Conservation (phyloP, 352 stramenopile species). For the Phytophthora quininea region DNA sequence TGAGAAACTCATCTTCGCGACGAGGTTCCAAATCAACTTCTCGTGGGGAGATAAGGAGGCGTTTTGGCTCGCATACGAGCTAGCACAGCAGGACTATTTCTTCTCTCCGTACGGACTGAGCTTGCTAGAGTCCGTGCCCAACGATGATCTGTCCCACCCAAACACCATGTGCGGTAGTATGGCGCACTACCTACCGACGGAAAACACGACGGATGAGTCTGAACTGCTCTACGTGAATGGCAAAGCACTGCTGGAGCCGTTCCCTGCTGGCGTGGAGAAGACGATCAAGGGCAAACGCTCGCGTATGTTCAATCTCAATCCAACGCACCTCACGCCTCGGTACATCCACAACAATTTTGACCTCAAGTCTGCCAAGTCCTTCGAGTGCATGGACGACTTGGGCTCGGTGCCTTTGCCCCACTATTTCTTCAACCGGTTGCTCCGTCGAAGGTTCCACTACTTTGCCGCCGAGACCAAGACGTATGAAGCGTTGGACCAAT, state of each 20-base stretch:
- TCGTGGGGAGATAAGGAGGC: constrained; percentile 62
- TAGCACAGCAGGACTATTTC: constrained; percentile 57
- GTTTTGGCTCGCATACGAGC: constrained; percentile 60
- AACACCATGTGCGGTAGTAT: constrained; percentile 51
- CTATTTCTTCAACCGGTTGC: constrained; percentile 45
- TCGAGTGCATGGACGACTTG: constrained; percentile 57
- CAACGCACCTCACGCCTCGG: constrained; percentile 42
- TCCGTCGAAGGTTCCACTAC: constrained; percentile 51
- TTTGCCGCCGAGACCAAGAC: constrained; percentile 50
- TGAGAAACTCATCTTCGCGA: constrained; percentile 50
- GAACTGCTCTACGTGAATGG: constrained; percentile 42
- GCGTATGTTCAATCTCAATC: constrained; percentile 50
- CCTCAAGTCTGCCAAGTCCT: constrained; percentile 28
- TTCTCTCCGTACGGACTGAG: constrained; percentile 56
- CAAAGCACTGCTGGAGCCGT: constrained; percentile 43
- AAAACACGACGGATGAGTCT: constrained; percentile 19
- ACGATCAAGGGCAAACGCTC: constrained; percentile 38
- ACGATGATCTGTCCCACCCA: constrained; percentile 37
- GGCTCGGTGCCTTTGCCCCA: constrained; percentile 36
- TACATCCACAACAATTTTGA: constrained; percentile 35
- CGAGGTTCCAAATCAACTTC: constrained; percentile 48
- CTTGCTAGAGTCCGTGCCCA: constrained; percentile 42
- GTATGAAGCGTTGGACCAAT: constrained; percentile 44
- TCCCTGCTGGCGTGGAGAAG: constrained; percentile 38
- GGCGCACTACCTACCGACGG: constrained; percentile 47